Conservation (phyloP, 2,329 filamentous ascomycete genomes). For the Xylaria arbuscula region DNA sequence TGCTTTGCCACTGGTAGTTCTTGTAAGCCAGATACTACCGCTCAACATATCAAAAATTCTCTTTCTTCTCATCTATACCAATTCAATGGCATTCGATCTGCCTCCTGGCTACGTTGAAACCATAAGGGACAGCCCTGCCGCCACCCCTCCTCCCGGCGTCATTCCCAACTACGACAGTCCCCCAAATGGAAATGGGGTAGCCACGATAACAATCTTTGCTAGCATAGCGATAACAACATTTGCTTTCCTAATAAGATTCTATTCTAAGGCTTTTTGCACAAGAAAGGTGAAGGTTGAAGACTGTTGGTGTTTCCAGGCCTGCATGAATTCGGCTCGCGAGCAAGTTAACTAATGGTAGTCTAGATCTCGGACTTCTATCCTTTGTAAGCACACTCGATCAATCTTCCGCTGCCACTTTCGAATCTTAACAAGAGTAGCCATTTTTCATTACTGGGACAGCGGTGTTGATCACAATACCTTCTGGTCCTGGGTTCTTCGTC, state of each 20-base stretch:
- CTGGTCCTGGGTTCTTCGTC: constrained; percentile 24
- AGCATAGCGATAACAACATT: constrained; percentile 3
- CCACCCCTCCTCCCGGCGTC: constrained; percentile 11
- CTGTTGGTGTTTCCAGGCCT: constrained; percentile 7
- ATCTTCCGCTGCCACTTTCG: neutral
- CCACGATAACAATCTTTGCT: neutral
- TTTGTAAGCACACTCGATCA: neutral
- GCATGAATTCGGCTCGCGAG: neutral
- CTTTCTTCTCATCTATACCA: neutral
- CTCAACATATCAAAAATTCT: neutral
- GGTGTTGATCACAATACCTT: constrained; percentile 5
- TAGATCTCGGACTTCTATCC: constrained; percentile 20
- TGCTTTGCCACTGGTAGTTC: neutral
- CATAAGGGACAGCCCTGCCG: constrained; percentile 19
- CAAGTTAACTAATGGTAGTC: constrained; percentile 2
- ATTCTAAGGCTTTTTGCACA: constrained; percentile 17
- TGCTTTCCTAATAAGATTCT: constrained; percentile 14
- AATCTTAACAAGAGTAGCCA: constrained; percentile 17
- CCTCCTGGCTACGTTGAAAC: neutral
- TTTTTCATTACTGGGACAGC: constrained; percentile 17
- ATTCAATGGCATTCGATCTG: neutral
- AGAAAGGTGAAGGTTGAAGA: constrained; percentile 7
- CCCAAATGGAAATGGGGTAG: constrained; percentile 9
- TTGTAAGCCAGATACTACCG: neutral
- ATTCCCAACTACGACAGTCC: constrained; percentile 19